Base-by-base conservation (phyloP, 331 rosid species). In the Quercus tomentella region DNA sequence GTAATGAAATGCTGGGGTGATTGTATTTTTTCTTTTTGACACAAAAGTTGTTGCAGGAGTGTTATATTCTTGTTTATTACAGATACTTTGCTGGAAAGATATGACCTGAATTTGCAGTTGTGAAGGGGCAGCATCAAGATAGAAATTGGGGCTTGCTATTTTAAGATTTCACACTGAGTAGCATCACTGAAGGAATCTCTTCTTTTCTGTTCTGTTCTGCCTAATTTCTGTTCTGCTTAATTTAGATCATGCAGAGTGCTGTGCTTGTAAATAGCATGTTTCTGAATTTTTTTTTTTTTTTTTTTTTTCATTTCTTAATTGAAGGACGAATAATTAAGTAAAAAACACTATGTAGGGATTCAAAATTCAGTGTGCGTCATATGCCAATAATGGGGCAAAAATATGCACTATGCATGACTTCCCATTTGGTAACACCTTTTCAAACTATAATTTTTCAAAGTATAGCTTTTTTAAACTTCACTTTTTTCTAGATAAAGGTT, bases 91-190 rank as follows among this genome's bases (percentile, higher is more conserved):
- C 82, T 51, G 65, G 84, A 58, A 78, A 78, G 83, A 77, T 74
- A 63, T 85, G 76, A 79, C 73, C 82, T 69, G 82, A 67, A 80
- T 84, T 78, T 80, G 81, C 87, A 57, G 82, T 78, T 75, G 43
- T 78, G 81, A 52, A 81, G 87, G 78, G 72, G 82, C 78, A 79
- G 85, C 89, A 58, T 77, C 87, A 22, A 65, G 79, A 77, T 80
- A 86, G 81, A 75, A 82, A 75, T 70, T 83, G 78, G 80, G 83
- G 80, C 81, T 43, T 79, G 77, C 81, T 83, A 61, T 69, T 83
- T 33, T 79, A 74, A 69, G 70, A 52, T 69, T 74, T 75, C 70
- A 14, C 33, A 69, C 77, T 77, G 85, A 83, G 85, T 80, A 65
- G 71, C 80, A 31, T 80, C 66, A 21, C 68, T 74, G 70, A 83